phyloP scores from a whole-genome alignment of 2,329 filamentous ascomycete genomes.

The Verticillium alfalfae region DNA sequence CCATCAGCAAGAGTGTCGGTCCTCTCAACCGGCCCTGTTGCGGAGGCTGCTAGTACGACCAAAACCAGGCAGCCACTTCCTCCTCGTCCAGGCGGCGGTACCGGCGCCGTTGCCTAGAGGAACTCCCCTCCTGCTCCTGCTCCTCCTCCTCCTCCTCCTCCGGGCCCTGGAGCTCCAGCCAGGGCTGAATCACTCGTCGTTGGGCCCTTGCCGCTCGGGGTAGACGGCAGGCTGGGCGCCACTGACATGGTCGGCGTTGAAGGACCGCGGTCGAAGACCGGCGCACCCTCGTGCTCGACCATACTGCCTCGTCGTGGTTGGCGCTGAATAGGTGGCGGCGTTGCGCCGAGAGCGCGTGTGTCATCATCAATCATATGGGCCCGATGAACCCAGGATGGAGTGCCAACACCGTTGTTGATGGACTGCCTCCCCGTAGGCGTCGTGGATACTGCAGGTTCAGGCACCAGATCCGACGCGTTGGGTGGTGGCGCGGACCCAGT shows the following conservation, averaged over 20 bases:
- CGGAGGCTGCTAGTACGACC: conserved; percentile 22
- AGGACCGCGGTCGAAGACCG: conserved; percentile 1
- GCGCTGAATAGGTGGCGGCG: conserved; percentile 51
- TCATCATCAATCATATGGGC: conserved; percentile 34
- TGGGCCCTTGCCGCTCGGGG: conserved; percentile 2
- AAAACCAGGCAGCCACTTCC: conserved; percentile 25
- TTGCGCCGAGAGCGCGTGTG: conserved; percentile 32
- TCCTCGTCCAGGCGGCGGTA: conserved; percentile 7
- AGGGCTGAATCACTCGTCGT: conserved; percentile 1
- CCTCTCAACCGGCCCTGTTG: conserved; percentile 5
- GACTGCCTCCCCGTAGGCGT: conserved; percentile 9
- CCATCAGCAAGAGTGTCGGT: not conserved
- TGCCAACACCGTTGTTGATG: conserved; percentile 21
- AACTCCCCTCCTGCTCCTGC: conserved; percentile 5
- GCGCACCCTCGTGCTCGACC: conserved; percentile 10
- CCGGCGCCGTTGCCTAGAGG: conserved; percentile 4
- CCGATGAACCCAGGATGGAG: conserved; percentile 33
- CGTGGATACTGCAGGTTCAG: conserved; percentile 5
- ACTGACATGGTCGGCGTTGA: conserved; percentile 1
- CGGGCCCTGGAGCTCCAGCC: not conserved
- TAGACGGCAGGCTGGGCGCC: not conserved
- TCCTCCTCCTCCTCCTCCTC: not conserved
- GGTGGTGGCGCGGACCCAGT: conserved; percentile 14
- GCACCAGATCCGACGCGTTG: conserved; percentile 2
- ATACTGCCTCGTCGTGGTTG: conserved; percentile 20